These are phyloP conservation scores for Desmodesmus armatus DNA, from an alignment of 139 green algal genomes.

Conservation along the genomic window DNA sequence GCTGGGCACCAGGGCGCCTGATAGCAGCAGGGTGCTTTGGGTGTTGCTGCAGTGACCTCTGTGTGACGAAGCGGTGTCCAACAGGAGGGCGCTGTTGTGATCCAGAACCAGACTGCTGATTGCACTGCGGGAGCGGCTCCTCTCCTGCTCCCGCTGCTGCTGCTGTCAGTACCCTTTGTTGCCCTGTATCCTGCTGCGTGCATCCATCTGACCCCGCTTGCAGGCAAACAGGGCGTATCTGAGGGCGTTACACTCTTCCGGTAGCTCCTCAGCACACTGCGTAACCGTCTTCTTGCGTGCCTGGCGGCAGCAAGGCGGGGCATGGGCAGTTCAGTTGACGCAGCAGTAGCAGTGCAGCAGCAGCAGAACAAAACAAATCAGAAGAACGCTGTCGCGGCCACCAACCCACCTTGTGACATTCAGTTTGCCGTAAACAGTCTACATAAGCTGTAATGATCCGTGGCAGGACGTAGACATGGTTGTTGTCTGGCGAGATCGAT, in stretches of 20 bases:
- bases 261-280: conserved; percentile 66
- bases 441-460: conserved; percentile 79
- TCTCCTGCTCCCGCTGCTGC: no score
- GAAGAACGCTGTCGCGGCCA: background rate
- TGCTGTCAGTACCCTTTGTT: conserved; percentile 80
- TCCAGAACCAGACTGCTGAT: no score
- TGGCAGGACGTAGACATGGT: conserved; percentile 79
- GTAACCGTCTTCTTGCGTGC: conserved; percentile 63
- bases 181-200: conserved; percentile 77
- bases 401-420: conserved; percentile 73
- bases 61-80: no score
- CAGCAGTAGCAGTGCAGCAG: background rate
- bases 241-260: conserved; percentile 71
- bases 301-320: conserved; percentile 34
- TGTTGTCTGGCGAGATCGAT: no score
- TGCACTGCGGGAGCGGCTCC: no score
- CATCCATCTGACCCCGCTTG: conserved; percentile 79
- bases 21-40: no score
- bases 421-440: conserved; percentile 74
- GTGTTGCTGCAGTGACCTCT: no score
- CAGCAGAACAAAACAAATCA: background rate
- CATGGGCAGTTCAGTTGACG: background rate
- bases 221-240: conserved; percentile 77
- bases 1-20: no score
- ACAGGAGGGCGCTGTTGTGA: no score